Evolutionary conservation across 352 stramenopile genomes (phyloP).

Genomic region (Globisporangium radiosum): DNA sequence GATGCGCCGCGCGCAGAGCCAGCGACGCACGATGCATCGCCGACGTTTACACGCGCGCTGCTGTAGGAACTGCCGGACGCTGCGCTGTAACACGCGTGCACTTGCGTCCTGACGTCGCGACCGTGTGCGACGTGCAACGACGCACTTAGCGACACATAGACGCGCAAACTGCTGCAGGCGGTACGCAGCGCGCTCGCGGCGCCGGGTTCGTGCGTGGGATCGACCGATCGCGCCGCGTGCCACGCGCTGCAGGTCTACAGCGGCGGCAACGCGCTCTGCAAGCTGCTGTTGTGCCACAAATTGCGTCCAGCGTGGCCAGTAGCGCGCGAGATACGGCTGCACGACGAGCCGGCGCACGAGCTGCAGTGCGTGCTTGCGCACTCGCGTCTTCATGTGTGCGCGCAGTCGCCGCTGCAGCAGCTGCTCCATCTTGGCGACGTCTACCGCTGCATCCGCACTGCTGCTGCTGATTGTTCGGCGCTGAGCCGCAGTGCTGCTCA

Average conservation of each 20-base stretch:
- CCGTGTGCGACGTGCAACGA: conserved; percentile 10
- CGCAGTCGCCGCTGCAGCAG: conserved; percentile 27
- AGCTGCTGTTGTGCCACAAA: conserved; percentile 4
- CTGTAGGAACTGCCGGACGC: conserved; percentile 22
- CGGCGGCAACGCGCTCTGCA: conserved; percentile 24
- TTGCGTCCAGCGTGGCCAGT: conserved; percentile 30
- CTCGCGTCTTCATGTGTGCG: conserved; percentile 23
- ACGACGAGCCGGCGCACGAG: conserved; percentile 36
- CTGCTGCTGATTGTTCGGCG: neutral
- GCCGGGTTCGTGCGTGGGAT: neutral
- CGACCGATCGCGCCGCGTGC: conserved; percentile 16
- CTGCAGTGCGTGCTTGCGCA: conserved; percentile 26
- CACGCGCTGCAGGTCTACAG: conserved; percentile 34
- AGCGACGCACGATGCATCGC: conserved; percentile 16
- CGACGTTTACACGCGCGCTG: conserved; percentile 1
- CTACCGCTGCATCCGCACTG: conserved; percentile 18
- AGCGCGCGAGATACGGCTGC: conserved; percentile 19
- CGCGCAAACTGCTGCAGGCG: conserved; percentile 29
- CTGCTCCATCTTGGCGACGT: conserved; percentile 51
- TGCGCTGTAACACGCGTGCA: conserved; percentile 28
- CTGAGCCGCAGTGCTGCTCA: neutral
- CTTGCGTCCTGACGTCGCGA: conserved; percentile 10
- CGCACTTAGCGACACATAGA: conserved; percentile 17
- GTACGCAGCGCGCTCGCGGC: conserved; percentile 14
- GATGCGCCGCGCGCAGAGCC: conserved; percentile 32